phyloP scores from a whole-genome alignment of 495 filamentous ascomycete species.

The Penicillium goetzii region DNA sequence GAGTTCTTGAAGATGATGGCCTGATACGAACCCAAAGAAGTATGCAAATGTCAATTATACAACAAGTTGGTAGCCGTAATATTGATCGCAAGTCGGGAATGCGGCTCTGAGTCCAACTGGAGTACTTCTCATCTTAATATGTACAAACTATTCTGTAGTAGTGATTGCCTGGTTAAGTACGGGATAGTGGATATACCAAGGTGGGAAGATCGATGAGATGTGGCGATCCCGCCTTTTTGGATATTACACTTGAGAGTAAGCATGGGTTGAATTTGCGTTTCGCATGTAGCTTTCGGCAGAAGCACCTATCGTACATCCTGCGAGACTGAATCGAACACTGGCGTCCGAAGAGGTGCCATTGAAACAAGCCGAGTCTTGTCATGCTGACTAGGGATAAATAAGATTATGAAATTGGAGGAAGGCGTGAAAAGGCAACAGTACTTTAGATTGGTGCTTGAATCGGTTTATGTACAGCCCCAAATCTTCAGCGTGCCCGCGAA shows the following conservation, averaged over 20 bases:
- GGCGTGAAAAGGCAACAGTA: slow-evolving; percentile 27
- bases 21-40: not conserved
- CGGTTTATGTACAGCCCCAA: slow-evolving; percentile 54
- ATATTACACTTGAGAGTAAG: not conserved
- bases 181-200: not conserved
- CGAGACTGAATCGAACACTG: not conserved
- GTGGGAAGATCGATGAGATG: not conserved
- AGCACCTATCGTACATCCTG: not conserved
- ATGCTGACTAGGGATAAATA: not conserved
- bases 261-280: not conserved
- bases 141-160: not conserved
- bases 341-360: not conserved
- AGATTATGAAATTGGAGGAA: not conserved
- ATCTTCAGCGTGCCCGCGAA: slow-evolving; percentile 34
- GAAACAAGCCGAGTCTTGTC: not conserved
- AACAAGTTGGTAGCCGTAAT: not conserved
- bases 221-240: not conserved
- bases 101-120: not conserved
- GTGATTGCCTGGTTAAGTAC: not conserved
- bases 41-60: not conserved
- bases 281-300: not conserved
- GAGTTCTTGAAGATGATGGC: not conserved
- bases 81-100: not conserved
- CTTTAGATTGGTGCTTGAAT: slow-evolving; percentile 43
- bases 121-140: not conserved